These are phyloP conservation scores for Aspergillus sp. DNA, from an alignment of 2,329 filamentous ascomycete genomes.

Conservation along the genomic window DNA sequence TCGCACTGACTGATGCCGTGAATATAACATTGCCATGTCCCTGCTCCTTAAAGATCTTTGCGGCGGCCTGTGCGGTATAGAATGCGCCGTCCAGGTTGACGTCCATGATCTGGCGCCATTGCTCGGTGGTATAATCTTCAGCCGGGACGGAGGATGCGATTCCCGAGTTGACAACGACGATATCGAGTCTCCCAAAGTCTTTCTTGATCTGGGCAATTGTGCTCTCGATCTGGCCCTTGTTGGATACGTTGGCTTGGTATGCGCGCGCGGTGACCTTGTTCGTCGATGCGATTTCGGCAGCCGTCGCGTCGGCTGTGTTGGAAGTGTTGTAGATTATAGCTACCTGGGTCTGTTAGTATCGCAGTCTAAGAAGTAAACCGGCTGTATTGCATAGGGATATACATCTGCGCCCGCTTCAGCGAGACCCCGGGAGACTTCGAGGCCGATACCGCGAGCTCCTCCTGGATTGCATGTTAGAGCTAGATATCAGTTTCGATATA, in stretches of 20 bases:
- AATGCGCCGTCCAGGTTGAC: constrained; percentile 43
- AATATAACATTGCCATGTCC: constrained; percentile 37
- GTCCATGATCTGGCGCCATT: constrained; percentile 43
- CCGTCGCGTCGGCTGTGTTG: constrained; percentile 22
- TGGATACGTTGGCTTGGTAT: constrained; percentile 34
- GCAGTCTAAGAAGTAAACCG: no score
- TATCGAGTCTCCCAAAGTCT: constrained; percentile 47
- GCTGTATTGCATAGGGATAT: neutral
- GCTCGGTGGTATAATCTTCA: constrained; percentile 38
- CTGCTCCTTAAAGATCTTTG: constrained; percentile 36
- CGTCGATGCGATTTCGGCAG: constrained; percentile 25
- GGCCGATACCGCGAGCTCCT: constrained; percentile 33
- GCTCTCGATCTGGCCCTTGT: constrained; percentile 30
- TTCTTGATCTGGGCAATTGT: constrained; percentile 33
- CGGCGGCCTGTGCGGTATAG: constrained; percentile 40
- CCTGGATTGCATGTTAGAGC: neutral
- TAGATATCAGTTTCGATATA: no score
- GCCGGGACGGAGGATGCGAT: constrained; percentile 29
- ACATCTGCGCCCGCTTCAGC: constrained; percentile 42
- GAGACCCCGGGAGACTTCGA: constrained; percentile 41
- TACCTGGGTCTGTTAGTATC: constrained; percentile 18
- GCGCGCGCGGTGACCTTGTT: constrained; percentile 32
- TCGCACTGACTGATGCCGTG: constrained; percentile 39
- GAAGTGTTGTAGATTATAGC: constrained; percentile 35
- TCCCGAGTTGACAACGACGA: constrained; percentile 50